Evolutionary conservation across 1,284 basidiomycete genomes (phyloP).

Genomic region (Tylopilus sp.): DNA sequence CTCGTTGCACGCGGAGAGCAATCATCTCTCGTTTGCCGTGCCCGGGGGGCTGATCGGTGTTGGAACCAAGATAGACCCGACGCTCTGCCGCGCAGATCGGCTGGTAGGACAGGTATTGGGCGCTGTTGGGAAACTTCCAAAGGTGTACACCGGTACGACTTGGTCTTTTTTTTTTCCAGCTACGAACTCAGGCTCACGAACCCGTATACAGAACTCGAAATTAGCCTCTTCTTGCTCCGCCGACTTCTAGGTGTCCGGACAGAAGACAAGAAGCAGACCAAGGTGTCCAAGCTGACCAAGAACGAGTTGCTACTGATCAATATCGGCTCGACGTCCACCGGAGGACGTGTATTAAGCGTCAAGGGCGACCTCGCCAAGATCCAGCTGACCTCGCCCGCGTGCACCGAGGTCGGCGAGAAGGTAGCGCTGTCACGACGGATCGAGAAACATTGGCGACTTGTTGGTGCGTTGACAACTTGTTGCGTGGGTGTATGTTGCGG

Average conservation of each 20-base stretch:
- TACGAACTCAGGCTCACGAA: not conserved
- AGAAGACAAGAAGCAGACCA: slow-evolving; percentile 98
- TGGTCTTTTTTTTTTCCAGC: not conserved
- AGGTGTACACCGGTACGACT: slow-evolving; percentile 80
- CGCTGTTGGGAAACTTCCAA: slow-evolving; percentile 88
- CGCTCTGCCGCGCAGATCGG: slow-evolving; percentile 93
- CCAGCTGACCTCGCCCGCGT: slow-evolving; percentile 85
- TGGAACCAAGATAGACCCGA: slow-evolving; percentile 94
- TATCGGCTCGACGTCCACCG: slow-evolving; percentile 91
- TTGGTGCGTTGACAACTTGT: slow-evolving; percentile 48
- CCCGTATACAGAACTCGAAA: slow-evolving; percentile 70
- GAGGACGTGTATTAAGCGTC: slow-evolving; percentile 85
- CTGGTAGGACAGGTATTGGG: slow-evolving; percentile 95
- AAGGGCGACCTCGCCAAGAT: slow-evolving; percentile 93
- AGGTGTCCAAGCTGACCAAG: slow-evolving; percentile 88
- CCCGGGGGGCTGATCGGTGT: slow-evolving; percentile 98
- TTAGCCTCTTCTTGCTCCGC: slow-evolving; percentile 88
- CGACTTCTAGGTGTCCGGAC: slow-evolving; percentile 96
- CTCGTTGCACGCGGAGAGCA: slow-evolving; percentile 90
- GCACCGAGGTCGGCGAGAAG: slow-evolving; percentile 93
- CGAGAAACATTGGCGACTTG: slow-evolving; percentile 95
- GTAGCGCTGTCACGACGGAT: slow-evolving; percentile 89
- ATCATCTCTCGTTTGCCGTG: slow-evolving; percentile 91
- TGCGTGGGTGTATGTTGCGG: not conserved
- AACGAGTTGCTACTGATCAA: slow-evolving; percentile 92